A percentile compares a stretch with the other conserved stretches of the same genome.
Evolutionary conservation across 2,329 filamentous ascomycete genomes (phyloP).

Genomic region (Calonectria hawksworthii): DNA sequence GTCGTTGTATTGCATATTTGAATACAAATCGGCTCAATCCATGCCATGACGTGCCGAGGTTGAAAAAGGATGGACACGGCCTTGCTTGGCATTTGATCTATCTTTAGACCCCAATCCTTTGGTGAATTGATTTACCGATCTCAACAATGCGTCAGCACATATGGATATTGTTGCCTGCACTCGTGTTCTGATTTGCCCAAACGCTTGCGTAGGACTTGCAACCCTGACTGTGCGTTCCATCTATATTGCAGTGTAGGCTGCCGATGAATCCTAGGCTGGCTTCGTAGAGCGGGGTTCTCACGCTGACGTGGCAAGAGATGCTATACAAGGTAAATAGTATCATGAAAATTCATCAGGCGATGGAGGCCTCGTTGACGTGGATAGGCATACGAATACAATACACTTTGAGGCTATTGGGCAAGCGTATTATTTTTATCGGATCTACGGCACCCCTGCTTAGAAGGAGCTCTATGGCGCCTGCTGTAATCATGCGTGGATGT

Average conservation of each 20-base stretch:
- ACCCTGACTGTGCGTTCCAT: not conserved
- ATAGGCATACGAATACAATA: not conserved
- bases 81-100: not conserved
- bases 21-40: not conserved
- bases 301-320: conserved; percentile 7
- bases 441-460: not conserved
- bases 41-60: not conserved
- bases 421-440: not conserved
- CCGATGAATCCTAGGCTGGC: not conserved
- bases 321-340: not conserved
- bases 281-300: not conserved
- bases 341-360: not conserved
- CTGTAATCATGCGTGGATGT: not conserved
- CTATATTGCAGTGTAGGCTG: not conserved
- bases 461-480: not conserved
- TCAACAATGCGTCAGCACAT: not conserved
- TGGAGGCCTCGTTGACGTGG: not conserved
- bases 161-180: not conserved
- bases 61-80: not conserved
- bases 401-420: not conserved
- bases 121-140: not conserved
- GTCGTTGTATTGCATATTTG: not conserved
- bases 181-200: not conserved
- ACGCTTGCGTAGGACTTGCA: not conserved
- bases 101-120: not conserved